phyloP scores from a whole-genome alignment of 352 stramenopile genomes.

The Phytophthora multivora region DNA sequence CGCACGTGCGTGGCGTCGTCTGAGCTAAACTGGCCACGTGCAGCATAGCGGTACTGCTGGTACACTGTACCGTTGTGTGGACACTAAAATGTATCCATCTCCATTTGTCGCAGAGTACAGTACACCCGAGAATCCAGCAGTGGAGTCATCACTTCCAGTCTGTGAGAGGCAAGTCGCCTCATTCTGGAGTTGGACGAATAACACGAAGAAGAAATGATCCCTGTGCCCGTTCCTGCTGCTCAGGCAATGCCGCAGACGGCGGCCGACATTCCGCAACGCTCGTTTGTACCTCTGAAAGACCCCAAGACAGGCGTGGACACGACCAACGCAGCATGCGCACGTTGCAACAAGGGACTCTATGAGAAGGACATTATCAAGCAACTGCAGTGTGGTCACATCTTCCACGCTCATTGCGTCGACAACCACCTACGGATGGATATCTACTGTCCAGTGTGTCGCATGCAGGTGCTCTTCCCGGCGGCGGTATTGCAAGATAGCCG shows the following conservation, averaged over 20 bases:
- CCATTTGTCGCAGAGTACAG: slow-evolving; percentile 2
- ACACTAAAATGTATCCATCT: slow-evolving; percentile 16
- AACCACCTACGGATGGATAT: slow-evolving; percentile 48
- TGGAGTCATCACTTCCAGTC: slow-evolving; percentile 7
- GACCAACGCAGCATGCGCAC: slow-evolving; percentile 36
- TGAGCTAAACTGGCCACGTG: slow-evolving; percentile 20
- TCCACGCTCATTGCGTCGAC: slow-evolving; percentile 67
- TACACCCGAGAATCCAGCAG: slow-evolving; percentile 6
- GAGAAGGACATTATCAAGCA: slow-evolving; percentile 54
- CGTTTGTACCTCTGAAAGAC: slow-evolving; percentile 25
- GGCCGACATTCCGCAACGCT: slow-evolving; percentile 32
- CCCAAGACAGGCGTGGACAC: slow-evolving; percentile 21
- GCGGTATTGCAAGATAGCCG: slow-evolving; percentile 17
- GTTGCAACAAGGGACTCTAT: slow-evolving; percentile 43
- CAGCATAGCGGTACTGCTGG: not conserved
- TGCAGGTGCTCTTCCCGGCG: slow-evolving; percentile 64
- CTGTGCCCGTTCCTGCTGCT: slow-evolving; percentile 9
- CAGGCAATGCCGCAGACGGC: slow-evolving; percentile 34
- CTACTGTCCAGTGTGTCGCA: slow-evolving; percentile 61
- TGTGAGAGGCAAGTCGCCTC: not conserved
- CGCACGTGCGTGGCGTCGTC: slow-evolving; percentile 4
- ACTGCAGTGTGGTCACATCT: slow-evolving; percentile 62
- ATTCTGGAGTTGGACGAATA: slow-evolving; percentile 1
- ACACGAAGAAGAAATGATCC: slow-evolving; percentile 30
- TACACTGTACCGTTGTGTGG: not conserved